These are phyloP conservation scores for Phytophthora pseudosyringae DNA, from an alignment of 352 stramenopile genomes.

Conservation along the genomic window DNA sequence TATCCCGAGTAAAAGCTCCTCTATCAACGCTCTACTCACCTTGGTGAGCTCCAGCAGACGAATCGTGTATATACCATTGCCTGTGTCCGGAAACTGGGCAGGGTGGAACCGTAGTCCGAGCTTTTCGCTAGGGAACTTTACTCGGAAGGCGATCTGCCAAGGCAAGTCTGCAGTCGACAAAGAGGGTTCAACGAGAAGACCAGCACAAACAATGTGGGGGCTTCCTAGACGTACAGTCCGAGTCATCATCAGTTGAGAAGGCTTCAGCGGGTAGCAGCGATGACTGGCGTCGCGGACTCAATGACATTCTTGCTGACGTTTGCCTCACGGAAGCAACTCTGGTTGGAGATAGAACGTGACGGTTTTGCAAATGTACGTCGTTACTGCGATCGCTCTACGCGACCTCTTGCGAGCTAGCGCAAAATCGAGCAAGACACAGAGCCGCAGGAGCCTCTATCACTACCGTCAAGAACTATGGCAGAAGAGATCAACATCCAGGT, in stretches of 20 bases:
- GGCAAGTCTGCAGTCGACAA: slow-evolving; percentile 51
- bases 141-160: slow-evolving; percentile 86
- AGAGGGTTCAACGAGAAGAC: neutral
- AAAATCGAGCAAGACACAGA: neutral
- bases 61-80: slow-evolving; percentile 87
- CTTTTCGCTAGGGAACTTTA: slow-evolving; percentile 85
- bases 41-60: slow-evolving; percentile 79
- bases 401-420: neutral
- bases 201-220: neutral
- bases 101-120: slow-evolving; percentile 81
- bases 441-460: neutral
- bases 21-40: slow-evolving; percentile 18
- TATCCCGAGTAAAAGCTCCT: neutral
- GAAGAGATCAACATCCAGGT: slow-evolving; percentile 46
- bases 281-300: slow-evolving; percentile 15
- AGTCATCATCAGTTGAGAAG: slow-evolving; percentile 52
- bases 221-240: slow-evolving; percentile 44
- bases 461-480: slow-evolving; percentile 18
- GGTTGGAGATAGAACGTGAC: slow-evolving; percentile 4
- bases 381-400: too few relatives aligned
- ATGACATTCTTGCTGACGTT: neutral
- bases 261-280: slow-evolving; percentile 42
- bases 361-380: slow-evolving; percentile 16
- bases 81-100: slow-evolving; percentile 80
- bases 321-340: neutral